These are phyloP conservation scores for Dispira simplex DNA, from an alignment of 192 early-diverging fungal species.

Conservation along the genomic window DNA sequence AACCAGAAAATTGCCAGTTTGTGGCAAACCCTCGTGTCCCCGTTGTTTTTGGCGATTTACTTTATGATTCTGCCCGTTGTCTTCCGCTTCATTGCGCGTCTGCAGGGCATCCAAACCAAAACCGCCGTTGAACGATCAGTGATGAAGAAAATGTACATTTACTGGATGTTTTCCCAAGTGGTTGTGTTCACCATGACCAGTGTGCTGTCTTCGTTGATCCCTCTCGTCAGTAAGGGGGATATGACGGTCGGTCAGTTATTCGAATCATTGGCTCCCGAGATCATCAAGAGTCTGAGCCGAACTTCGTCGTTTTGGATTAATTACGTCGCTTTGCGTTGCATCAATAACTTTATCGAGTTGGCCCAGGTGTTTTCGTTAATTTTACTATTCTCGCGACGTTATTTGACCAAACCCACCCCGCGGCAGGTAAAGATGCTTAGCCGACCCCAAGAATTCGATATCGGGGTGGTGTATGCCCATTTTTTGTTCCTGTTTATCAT, in stretches of 20 bases:
- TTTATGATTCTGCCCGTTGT: constrained; percentile 47
- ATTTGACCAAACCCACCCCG: constrained; percentile 43
- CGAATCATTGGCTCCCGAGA: constrained; percentile 21
- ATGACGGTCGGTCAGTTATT: constrained; percentile 18
- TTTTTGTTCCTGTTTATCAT: constrained; percentile 58
- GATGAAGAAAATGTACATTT: constrained; percentile 54
- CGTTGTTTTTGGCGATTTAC: constrained; percentile 46
- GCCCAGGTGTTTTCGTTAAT: constrained; percentile 44
- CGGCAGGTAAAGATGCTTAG: constrained; percentile 49
- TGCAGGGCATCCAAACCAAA: constrained; percentile 54
- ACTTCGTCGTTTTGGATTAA: constrained; percentile 57
- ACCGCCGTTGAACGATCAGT: constrained; percentile 53
- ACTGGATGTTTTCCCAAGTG: constrained; percentile 55
- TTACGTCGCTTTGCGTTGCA: constrained; percentile 48
- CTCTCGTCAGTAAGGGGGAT: constrained; percentile 17
- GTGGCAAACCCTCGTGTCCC: constrained; percentile 46
- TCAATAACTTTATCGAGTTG: constrained; percentile 51
- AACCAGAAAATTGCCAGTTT: constrained; percentile 37
- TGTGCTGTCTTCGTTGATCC: constrained; percentile 21
- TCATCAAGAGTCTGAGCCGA: constrained; percentile 22
- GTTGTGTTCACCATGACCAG: constrained; percentile 40
- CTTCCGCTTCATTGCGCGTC: constrained; percentile 39
- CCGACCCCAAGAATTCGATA: constrained; percentile 54
- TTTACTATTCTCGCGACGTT: constrained; percentile 36
- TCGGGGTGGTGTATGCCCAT: constrained; percentile 44